Base-by-base conservation (phyloP, 2,329 filamentous ascomycete genomes). In the Alternaria postmessia region DNA sequence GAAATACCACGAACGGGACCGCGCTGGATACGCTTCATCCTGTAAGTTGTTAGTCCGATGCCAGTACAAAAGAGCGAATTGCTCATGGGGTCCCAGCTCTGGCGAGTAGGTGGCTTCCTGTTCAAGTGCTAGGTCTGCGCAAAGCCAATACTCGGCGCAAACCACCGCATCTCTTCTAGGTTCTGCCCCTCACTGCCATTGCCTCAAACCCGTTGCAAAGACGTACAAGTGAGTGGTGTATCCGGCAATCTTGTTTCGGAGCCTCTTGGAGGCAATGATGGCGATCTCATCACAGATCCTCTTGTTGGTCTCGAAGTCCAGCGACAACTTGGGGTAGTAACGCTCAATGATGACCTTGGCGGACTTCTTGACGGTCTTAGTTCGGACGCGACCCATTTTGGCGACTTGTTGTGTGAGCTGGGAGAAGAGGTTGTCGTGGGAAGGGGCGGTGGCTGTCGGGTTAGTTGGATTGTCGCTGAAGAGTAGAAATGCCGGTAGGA, bases 271-370 rank as follows among this genome's bases (percentile, higher is more conserved):
- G 76, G 95, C 93, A 81, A 99, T 99, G 84, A 99, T 96, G 81
- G 95, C 95, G 78, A 99, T 92, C 67, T 99, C 95, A 93, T 98
- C 95, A 87, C 95, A 98, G 80, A 98, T 96, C 79, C 93, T 89
- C 92, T 97, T 97, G 91, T 97, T 97, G 89, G 92, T 97, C 91
- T 99, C 95, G 87, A 99, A 99, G 88, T 99, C 95, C 81, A 98
- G 92, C 71, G 94, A 97, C 83, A 99, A 88, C 86, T 93, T 93
- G 81, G 95, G 95, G 87, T 96, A 81, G 75, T 80, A 78, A 59
- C 78, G 77, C 91, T 97, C 94, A 85, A 99, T 98, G 87, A 98
- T 94, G 89, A 97, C 93, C 92, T 99, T 99, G 87, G 95, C 94
- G 88, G 89, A 91, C 84, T 90, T 89, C 86, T 91, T 91, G 79